Evolutionary conservation across 257 asterid species (phyloP).

Genomic region (Nicotiana knightiana): DNA sequence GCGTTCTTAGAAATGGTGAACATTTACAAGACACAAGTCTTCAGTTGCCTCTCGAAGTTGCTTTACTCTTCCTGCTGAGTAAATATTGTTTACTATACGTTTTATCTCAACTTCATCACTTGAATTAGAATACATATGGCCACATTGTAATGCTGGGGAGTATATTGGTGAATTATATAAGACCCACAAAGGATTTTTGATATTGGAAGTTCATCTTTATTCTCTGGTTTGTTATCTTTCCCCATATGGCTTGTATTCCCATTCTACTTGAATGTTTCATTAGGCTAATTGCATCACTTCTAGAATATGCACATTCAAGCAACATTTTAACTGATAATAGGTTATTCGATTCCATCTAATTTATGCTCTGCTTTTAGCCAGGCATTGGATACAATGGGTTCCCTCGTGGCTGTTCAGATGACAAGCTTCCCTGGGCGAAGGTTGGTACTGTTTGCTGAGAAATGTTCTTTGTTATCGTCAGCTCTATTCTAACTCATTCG

Average conservation of each 20-base stretch:
- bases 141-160: background rate
- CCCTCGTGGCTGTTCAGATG: constrained; percentile 95
- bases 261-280: background rate
- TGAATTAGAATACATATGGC: background rate
- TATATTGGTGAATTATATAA: background rate
- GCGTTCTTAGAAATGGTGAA: background rate
- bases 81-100: background rate
- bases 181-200: background rate
- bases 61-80: background rate
- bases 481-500: constrained; percentile 16
- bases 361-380: constrained; percentile 16
- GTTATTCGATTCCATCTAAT: constrained; percentile 12
- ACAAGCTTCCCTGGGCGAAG: constrained; percentile 96
- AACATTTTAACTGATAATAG: constrained; percentile 1
- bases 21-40: background rate
- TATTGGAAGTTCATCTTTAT: background rate
- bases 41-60: background rate
- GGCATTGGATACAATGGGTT: constrained; percentile 97
- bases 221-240: background rate
- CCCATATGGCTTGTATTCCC: background rate
- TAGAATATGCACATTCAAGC: background rate
- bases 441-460: constrained; percentile 26
- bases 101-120: background rate
- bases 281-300: background rate
- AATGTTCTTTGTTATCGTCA: background rate